A percentile compares a stretch with the other conserved stretches of the same genome.
Conservation (phyloP, 768 basidiomycete genomes). For the Suillus lakei region DNA sequence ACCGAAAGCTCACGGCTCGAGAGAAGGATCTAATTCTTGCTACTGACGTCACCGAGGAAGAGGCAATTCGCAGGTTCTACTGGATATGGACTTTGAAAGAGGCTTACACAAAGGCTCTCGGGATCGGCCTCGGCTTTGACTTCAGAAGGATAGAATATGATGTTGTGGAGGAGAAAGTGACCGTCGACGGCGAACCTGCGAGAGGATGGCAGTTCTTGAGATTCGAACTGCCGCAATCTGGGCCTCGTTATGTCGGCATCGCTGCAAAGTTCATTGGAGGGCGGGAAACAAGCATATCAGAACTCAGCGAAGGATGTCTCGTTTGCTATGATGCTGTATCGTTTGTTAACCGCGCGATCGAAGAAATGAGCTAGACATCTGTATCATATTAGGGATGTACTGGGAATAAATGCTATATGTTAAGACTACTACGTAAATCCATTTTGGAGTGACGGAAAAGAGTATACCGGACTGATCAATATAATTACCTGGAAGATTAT, state of each 20-base stretch:
- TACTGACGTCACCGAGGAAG: constrained; percentile 46
- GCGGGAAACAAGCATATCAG: constrained; percentile 33
- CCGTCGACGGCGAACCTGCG: constrained; percentile 61
- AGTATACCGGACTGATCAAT: constrained; percentile 6
- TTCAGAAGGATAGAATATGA: constrained; percentile 79
- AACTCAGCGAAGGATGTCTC: constrained; percentile 45
- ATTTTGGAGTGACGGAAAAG: background rate
- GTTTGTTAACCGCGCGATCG: constrained; percentile 53
- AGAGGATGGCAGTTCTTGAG: constrained; percentile 72
- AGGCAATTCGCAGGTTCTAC: constrained; percentile 68
- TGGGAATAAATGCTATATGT: constrained; percentile 21
- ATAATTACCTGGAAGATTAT: constrained; percentile 15
- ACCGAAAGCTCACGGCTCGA: constrained; percentile 43
- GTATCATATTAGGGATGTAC: constrained; percentile 22
- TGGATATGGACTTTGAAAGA: constrained; percentile 93
- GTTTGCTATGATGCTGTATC: constrained; percentile 49
- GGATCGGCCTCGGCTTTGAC: constrained; percentile 82
- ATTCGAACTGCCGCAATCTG: constrained; percentile 54
- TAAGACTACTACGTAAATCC: constrained; percentile 16
- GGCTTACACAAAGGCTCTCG: constrained; percentile 89
- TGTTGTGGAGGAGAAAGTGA: constrained; percentile 51
- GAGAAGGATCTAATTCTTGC: constrained; percentile 41
- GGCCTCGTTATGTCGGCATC: constrained; percentile 66
- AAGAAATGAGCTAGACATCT: constrained; percentile 37
- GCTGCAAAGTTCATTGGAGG: constrained; percentile 65